A percentile compares a stretch with the other conserved stretches of the same genome.
phyloP scores from a whole-genome alignment of 371 early-diverging fungal genomes.

The Mortierella sp. region DNA sequence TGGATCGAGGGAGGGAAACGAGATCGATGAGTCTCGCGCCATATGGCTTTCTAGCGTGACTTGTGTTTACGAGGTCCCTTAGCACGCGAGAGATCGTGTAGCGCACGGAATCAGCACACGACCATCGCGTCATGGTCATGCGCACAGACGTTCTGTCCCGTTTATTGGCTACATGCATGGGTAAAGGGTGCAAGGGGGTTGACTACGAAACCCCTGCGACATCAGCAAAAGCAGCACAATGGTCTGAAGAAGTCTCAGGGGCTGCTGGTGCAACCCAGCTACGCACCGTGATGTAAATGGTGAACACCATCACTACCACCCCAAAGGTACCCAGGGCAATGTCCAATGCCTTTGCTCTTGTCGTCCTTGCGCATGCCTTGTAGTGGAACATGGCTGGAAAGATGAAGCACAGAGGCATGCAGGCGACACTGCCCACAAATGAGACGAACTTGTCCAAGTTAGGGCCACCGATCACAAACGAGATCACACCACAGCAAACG shows the following conservation, averaged over 20 bases:
- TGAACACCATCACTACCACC: conserved; percentile 75
- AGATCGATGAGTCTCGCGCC: too few species aligned
- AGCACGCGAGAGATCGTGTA: too few species aligned
- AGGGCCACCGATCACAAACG: conserved; percentile 68
- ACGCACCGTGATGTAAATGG: conserved; percentile 75
- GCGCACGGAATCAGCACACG: too few species aligned
- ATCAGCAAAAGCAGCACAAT: conserved; percentile 24
- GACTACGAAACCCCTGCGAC: not conserved
- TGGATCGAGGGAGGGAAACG: not conserved
- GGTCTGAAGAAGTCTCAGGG: conserved; percentile 17
- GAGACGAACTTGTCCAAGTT: conserved; percentile 80
- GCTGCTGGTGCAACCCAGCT: conserved; percentile 60
- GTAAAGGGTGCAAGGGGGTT: not conserved
- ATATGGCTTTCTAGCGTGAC: too few species aligned
- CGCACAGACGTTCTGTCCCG: not conserved
- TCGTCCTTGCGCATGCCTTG: conserved; percentile 57
- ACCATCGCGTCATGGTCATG: too few species aligned
- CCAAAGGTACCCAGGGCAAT: conserved; percentile 76
- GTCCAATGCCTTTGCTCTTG: conserved; percentile 57
- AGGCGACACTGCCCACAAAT: conserved; percentile 64
- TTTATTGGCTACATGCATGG: not conserved
- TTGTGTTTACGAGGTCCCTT: too few species aligned
- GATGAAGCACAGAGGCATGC: conserved; percentile 73
- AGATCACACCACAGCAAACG: conserved; percentile 61
- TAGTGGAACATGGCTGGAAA: conserved; percentile 77